Conservation (phyloP, 2,329 filamentous ascomycete genomes). For the Bipolaris bicolor region DNA sequence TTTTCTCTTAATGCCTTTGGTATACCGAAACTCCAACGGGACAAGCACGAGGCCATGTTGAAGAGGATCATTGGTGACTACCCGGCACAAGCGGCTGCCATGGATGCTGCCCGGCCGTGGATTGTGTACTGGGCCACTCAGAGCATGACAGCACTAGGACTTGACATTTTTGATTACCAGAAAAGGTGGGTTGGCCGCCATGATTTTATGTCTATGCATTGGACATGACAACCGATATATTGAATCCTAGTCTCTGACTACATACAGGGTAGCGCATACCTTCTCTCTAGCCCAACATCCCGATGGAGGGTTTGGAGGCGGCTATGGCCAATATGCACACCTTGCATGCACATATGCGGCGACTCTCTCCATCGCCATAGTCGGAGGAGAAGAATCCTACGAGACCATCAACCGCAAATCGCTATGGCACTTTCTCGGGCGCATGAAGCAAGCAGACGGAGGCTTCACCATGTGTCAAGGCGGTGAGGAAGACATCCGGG, state of each 20-base stretch:
- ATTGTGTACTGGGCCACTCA: constrained; percentile 90
- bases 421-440: constrained; percentile 91
- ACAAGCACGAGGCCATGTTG: constrained; percentile 67
- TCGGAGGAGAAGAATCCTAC: constrained; percentile 76
- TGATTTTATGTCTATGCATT: not conserved
- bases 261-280: constrained; percentile 68
- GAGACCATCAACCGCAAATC: constrained; percentile 77
- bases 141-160: constrained; percentile 75
- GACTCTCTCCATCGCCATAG: constrained; percentile 76
- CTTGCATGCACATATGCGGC: constrained; percentile 88
- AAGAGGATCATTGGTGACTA: constrained; percentile 62
- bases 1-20: constrained; percentile 71
- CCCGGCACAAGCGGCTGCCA: constrained; percentile 71
- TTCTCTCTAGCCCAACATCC: constrained; percentile 81
- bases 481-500: constrained; percentile 91
- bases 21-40: constrained; percentile 74
- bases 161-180: constrained; percentile 71
- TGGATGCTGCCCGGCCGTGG: constrained; percentile 92
- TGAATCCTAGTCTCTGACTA: constrained; percentile 18
- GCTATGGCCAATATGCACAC: constrained; percentile 89
- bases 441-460: constrained; percentile 83
- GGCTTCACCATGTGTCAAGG: constrained; percentile 87
- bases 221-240: not conserved
- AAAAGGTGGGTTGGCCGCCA: constrained; percentile 60
- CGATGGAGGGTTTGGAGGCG: constrained; percentile 87